Evolutionary conservation across 2,329 filamentous ascomycete species (phyloP).

Genomic region (Pseudocercospora cruenta): DNA sequence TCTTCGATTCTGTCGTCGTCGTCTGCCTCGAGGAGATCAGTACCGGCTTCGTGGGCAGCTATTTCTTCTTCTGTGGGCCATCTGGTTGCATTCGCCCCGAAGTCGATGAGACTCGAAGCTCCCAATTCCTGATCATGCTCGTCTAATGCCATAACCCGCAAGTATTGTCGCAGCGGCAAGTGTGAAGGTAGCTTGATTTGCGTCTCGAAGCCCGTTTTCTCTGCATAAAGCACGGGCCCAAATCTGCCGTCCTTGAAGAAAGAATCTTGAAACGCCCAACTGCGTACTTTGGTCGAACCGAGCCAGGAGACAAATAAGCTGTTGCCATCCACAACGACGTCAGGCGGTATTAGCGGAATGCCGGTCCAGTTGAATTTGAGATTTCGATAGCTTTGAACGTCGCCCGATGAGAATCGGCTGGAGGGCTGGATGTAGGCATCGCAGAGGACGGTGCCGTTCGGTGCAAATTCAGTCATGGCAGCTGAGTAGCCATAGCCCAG

Average conservation of each 20-base stretch:
- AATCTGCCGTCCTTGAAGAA: constrained; percentile 7
- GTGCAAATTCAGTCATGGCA: constrained; percentile 45
- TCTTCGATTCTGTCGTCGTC: neutral
- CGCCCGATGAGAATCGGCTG: constrained; percentile 46
- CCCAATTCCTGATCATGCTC: constrained; percentile 10
- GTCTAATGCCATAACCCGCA: constrained; percentile 31
- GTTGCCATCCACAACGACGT: constrained; percentile 31
- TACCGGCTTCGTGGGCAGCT: neutral
- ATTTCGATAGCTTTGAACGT: constrained; percentile 54
- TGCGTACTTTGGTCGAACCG: constrained; percentile 47
- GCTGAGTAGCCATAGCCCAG: constrained; percentile 58
- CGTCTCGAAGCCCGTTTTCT: constrained; percentile 30
- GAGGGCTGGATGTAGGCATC: constrained; percentile 53
- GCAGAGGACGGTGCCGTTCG: constrained; percentile 55
- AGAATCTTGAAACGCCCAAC: constrained; percentile 51
- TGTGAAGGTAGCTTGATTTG: constrained; percentile 15
- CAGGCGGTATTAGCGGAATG: constrained; percentile 31
- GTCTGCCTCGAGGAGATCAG: neutral
- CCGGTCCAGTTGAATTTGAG: constrained; percentile 56
- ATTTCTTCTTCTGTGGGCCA: constrained; percentile 4
- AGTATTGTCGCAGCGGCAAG: constrained; percentile 19
- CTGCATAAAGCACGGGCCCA: constrained; percentile 10
- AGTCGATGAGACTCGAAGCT: constrained; percentile 10
- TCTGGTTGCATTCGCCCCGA: constrained; percentile 8
- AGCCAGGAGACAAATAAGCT: constrained; percentile 55